A percentile compares a stretch with the other conserved stretches of the same genome.
phyloP scores from a whole-genome alignment of 768 basidiomycete species.

The Phylloporus arenicola region DNA sequence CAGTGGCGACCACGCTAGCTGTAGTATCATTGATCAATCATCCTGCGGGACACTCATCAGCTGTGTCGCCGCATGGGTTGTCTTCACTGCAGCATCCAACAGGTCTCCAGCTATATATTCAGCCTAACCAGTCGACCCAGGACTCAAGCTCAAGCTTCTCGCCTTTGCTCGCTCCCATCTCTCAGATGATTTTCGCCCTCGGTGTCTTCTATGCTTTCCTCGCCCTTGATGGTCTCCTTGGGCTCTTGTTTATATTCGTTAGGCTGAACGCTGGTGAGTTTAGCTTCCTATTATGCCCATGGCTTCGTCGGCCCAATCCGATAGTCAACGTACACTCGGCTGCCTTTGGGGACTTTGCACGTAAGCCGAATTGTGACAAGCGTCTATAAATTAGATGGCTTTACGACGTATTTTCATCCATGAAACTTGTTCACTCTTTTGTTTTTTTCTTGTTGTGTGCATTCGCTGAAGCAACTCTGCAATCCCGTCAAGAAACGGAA shows the following conservation, averaged over 20 bases:
- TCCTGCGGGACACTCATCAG: neutral
- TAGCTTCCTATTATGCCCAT: neutral
- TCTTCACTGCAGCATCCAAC: neutral
- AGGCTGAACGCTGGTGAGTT: slow-evolving; percentile 10
- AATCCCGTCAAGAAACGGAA: slow-evolving; percentile 12
- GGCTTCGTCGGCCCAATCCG: neutral
- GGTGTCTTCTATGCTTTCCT: slow-evolving; percentile 19
- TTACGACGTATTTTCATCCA: neutral
- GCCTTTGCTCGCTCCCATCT: neutral
- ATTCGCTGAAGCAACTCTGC: slow-evolving; percentile 7
- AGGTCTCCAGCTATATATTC: neutral
- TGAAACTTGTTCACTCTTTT: neutral
- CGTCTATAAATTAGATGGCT: neutral
- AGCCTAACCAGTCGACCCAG: neutral
- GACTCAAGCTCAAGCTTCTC: neutral
- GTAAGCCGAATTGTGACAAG: neutral
- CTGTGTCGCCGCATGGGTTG: neutral
- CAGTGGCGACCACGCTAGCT: neutral
- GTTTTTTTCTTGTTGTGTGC: neutral
- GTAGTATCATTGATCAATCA: neutral
- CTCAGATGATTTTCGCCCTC: slow-evolving; percentile 22
- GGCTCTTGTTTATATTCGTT: slow-evolving; percentile 5
- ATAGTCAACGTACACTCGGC: neutral
- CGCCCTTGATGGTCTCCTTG: slow-evolving; percentile 15
- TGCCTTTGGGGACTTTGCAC: neutral